phyloP scores from a whole-genome alignment of 2,329 filamentous ascomycete species.

The Penicillium vulpinum region DNA sequence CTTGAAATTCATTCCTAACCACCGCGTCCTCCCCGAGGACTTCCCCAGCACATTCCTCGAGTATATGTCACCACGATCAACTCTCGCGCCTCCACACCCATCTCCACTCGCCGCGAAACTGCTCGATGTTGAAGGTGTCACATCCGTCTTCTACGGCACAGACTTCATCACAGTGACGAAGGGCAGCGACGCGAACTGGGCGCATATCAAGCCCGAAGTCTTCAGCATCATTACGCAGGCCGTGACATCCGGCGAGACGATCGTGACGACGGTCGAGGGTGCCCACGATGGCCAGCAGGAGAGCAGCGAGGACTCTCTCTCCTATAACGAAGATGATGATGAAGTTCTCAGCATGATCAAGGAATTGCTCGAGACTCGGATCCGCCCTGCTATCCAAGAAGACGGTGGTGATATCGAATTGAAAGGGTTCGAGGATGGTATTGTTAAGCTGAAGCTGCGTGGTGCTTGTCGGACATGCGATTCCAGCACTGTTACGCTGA shows the following conservation, averaged over 20 bases:
- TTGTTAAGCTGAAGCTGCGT: conserved; percentile 81
- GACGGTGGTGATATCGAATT: conserved; percentile 98
- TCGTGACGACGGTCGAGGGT: conserved; percentile 71
- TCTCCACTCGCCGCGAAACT: conserved; percentile 88
- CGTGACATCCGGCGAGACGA: conserved; percentile 76
- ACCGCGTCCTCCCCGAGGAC: conserved; percentile 73
- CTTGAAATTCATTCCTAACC: conserved; percentile 93
- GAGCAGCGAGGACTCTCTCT: conserved; percentile 66
- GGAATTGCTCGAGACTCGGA: conserved; percentile 91
- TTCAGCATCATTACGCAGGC: conserved; percentile 94
- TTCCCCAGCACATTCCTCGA: conserved; percentile 80
- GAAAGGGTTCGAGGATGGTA: conserved; percentile 80
- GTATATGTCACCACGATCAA: conserved; percentile 85
- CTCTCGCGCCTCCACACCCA: conserved; percentile 82
- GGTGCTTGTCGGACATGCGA: conserved; percentile 96
- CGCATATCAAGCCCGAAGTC: conserved; percentile 90
- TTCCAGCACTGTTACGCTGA: conserved; percentile 92
- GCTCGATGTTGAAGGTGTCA: conserved; percentile 93
- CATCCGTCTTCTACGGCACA: conserved; percentile 85
- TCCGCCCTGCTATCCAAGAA: conserved; percentile 93
- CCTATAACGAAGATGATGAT: conserved; percentile 84
- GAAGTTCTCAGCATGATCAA: conserved; percentile 99
- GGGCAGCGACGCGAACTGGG: conserved; percentile 83
- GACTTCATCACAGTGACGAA: conserved; percentile 99
- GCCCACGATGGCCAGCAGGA: conserved; percentile 53